Base-by-base conservation (phyloP, 768 basidiomycete genomes). In the Jaapia argillacea region DNA sequence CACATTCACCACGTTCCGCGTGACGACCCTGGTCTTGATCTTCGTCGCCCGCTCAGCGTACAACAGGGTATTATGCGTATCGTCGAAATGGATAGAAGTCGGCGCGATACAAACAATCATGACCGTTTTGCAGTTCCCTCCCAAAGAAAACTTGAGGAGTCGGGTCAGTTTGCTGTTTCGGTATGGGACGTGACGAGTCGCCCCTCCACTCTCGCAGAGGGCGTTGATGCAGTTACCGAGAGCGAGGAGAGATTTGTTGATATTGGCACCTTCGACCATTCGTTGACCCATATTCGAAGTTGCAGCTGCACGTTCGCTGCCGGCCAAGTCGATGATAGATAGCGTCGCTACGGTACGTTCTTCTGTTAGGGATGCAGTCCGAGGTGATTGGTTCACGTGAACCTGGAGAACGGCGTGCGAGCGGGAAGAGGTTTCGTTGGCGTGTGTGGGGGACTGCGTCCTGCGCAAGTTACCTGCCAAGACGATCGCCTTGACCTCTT, bases 81-180 rank as follows among this genome's bases (percentile, higher is more conserved):
- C 96, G 57, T 98, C 96, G 59, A 97, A 96, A 64, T 99, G 92
- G 27, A 76, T 76, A 27, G 91, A 92, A 4, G 92, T 91, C 1
- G 96, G 96, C 1, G 92, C 92, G 38, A 99, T 72, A 59, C 96
- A 98, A 48, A 98, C 94, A 50, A 97, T 90, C 96, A 98, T 99
- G 57, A 96, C 92, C 1, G 96, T 99, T 65, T 94, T 90, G 75
- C 96, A 99, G 62, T 98, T 98, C 4, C 96, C 96, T 1, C 94
- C 94, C 39, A 98, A 77, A 1, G 94, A 93, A 69, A 97, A 97
- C 63, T 97, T 98, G 57, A 98, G 82, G 36, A 98, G 66, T 35
- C 96, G 86, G 1, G 96, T 99, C 50, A 99, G 85, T 65, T 99
- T 99, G 71, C 88, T 91, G 67, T 99, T 96, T 44, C 96, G 79